These are phyloP conservation scores for Bryoerythrophyllum caledonicum DNA, from an alignment of 225 moss, liverwort and hornwort species.

Conservation along the genomic window DNA sequence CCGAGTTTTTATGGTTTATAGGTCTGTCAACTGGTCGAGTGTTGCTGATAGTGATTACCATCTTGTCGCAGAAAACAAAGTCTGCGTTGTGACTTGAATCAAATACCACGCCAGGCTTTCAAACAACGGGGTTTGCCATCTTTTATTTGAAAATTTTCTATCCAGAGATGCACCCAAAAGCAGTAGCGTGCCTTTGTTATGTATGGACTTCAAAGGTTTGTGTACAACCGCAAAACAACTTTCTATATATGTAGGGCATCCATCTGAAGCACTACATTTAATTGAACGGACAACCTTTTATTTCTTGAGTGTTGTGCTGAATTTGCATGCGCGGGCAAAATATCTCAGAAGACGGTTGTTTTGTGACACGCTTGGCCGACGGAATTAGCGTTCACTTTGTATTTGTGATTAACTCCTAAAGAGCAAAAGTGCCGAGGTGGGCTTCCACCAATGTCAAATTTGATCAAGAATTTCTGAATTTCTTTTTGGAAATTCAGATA, in stretches of 20 bases:
- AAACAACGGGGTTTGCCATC: slow-evolving; percentile 17
- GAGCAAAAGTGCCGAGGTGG: too few species aligned
- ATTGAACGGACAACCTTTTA: background rate
- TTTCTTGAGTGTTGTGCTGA: slow-evolving; percentile 5
- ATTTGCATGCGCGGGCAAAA: slow-evolving; percentile 19
- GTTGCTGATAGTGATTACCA: slow-evolving; percentile 23
- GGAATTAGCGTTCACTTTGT: background rate
- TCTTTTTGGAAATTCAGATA: too few species aligned
- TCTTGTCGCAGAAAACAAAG: slow-evolving; percentile 23
- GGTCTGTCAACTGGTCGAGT: slow-evolving; percentile 9
- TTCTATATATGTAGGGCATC: slow-evolving; percentile 4
- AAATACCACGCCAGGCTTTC: slow-evolving; percentile 20
- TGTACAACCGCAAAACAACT: slow-evolving; percentile 4
- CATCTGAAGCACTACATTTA: slow-evolving; percentile 12
- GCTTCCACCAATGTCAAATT: too few species aligned
- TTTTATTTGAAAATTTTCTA: slow-evolving; percentile 7
- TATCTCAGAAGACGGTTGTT: slow-evolving; percentile 17
- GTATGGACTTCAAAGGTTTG: background rate
- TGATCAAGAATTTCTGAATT: too few species aligned
- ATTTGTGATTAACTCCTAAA: too few species aligned
- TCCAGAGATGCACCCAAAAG: slow-evolving; percentile 5
- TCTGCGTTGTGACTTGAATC: slow-evolving; percentile 11
- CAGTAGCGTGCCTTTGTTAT: background rate
- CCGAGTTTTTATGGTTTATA: background rate
- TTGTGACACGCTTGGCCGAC: too few species aligned